phyloP scores from a whole-genome alignment of 768 basidiomycete species.

The Naganishia vaughanmartiniae region DNA sequence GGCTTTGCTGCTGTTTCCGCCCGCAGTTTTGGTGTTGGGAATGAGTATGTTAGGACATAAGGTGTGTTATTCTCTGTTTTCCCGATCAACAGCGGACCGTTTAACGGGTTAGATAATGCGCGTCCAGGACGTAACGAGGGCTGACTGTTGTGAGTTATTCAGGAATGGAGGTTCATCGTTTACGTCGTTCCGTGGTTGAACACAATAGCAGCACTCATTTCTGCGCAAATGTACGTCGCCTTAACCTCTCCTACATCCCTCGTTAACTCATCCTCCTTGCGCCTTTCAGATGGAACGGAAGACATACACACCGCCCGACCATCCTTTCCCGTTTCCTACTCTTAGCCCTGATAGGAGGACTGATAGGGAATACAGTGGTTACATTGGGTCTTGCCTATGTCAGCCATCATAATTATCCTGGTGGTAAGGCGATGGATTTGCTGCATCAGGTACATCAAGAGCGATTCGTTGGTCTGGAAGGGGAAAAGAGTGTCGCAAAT shows the following conservation, averaged over 20 bases:
- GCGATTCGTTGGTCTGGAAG: neutral
- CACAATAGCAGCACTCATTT: conserved; percentile 68
- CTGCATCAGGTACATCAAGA: conserved; percentile 57
- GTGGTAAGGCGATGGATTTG: conserved; percentile 66
- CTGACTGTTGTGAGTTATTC: neutral
- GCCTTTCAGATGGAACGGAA: neutral
- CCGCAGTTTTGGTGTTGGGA: conserved; percentile 35
- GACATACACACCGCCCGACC: neutral
- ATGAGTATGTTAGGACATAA: conserved; percentile 85
- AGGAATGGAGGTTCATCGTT: conserved; percentile 91
- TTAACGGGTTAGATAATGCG: too few relatives aligned
- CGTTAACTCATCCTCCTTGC: neutral
- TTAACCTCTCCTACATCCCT: neutral
- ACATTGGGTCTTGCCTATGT: conserved; percentile 61
- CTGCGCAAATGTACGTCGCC: conserved; percentile 64
- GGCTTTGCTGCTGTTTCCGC: neutral
- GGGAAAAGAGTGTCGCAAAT: neutral
- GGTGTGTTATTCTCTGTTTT: conserved; percentile 31
- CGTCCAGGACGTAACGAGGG: too few relatives aligned
- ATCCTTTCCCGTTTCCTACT: conserved; percentile 29
- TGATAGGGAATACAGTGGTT: conserved; percentile 59
- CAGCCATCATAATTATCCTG: conserved; percentile 81
- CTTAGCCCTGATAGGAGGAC: conserved; percentile 56
- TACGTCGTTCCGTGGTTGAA: conserved; percentile 82
- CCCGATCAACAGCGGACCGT: too few relatives aligned